Evolutionary conservation across 495 filamentous ascomycete species (phyloP), one percentile per base, ranked within the genome.

Genomic region (Lindgomyces ingoldianus): DNA sequence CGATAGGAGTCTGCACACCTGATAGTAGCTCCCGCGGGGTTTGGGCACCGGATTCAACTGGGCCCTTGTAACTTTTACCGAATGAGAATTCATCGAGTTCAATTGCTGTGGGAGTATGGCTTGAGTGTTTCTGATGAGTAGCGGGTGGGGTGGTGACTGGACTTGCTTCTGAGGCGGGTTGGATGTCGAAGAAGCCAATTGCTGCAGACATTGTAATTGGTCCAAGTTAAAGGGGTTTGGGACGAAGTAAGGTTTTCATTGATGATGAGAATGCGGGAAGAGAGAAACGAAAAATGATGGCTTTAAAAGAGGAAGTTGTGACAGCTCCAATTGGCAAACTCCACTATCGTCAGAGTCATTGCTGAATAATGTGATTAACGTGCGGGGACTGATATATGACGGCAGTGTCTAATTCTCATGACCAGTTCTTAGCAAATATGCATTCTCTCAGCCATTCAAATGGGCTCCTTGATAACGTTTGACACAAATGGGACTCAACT

Each of bases 181-280:
- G 62, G 8, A 70, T 63, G 39, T 70, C 55, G 48, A 70, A 65
- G 42, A 65, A 60, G 39, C 62, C 58, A 19, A 51, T 46, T 21
- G 55, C 12, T n/a, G 67, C 29, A 21, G 57, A 18, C 62, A 70
- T 66, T n/a, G n/a, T n/a, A n/a, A n/a, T n/a, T n/a, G 36, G 26
- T 56, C 48, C 27, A 47, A 45, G 29, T 46, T 12, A 27, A 12
- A 47, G 18, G 27, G 14, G 14, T 48, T 2, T 2, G 41, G 53
- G 4, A 6, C 21, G 6, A 48, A 48, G 16, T 24, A 53, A 24
- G 3, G 9, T 10, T 21, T 12, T n/a, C 30, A 21, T 55, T 4
- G 53, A 48, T n/a, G 49, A 64, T 14, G 4, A 57, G 25, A 52
- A 26, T 10, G 55, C 29, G 54, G 22, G 60, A 50, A 24, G 39